Percentiles rank a stretch among this genome's conserved stretches.
These are phyloP conservation scores for Trichocladium antarcticum DNA, from an alignment of 495 filamentous ascomycete genomes.

Conservation along the genomic window DNA sequence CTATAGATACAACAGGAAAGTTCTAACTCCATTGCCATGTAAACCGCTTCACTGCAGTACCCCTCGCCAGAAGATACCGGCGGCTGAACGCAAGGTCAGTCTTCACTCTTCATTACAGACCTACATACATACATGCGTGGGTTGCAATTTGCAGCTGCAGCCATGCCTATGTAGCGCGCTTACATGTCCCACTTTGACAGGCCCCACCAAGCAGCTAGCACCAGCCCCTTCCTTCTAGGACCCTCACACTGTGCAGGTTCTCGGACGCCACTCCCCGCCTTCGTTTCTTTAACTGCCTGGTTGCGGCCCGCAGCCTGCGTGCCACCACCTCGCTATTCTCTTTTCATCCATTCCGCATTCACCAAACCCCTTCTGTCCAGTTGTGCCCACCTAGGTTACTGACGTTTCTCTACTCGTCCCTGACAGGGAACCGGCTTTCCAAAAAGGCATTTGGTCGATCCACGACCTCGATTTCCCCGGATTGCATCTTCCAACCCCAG, in stretches of 20 bases:
- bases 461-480: conserved; percentile 11
- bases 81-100: too few relatives aligned
- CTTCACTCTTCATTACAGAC: too few relatives aligned
- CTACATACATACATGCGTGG: too few relatives aligned
- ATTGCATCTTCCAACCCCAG: not conserved
- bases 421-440: conserved; percentile 34
- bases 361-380: conserved; percentile 47
- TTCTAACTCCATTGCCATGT: too few relatives aligned
- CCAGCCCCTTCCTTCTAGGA: conserved; percentile 25
- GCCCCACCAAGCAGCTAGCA: conserved; percentile 10
- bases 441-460: conserved; percentile 31
- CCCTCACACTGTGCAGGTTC: conserved; percentile 12
- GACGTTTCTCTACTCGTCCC: conserved; percentile 27
- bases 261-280: conserved; percentile 37
- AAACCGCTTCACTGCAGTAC: too few relatives aligned
- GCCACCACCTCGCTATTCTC: conserved; percentile 47
- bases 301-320: conserved; percentile 38
- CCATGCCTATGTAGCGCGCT: conserved; percentile 13
- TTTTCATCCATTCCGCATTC: conserved; percentile 50
- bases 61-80: too few relatives aligned
- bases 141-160: conserved; percentile 16
- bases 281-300: conserved; percentile 38
- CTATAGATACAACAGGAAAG: too few relatives aligned
- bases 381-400: conserved; percentile 21
- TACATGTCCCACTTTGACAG: conserved; percentile 17